Evolutionary conservation across 441 rosid genomes (phyloP).

Genomic region (Capsella rubella): DNA sequence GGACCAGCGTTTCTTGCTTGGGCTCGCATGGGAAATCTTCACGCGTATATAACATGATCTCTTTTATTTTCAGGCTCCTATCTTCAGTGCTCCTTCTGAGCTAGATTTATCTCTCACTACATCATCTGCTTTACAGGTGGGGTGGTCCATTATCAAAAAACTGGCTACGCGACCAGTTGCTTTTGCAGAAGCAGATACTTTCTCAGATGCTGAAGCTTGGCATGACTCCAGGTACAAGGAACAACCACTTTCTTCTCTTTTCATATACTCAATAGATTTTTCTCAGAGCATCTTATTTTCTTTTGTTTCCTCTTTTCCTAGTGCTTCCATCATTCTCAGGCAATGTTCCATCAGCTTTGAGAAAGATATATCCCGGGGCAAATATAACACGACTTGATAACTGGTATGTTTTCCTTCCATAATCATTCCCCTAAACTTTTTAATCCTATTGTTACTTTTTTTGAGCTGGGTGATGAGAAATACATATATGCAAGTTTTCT

Average conservation of each 20-base stretch:
- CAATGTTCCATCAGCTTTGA: constrained; percentile 92
- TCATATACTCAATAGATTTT: constrained; percentile 11
- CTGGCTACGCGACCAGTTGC: constrained; percentile 86
- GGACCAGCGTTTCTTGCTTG: constrained; percentile 99
- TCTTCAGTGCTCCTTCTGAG: neutral
- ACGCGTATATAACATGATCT: constrained; percentile 62
- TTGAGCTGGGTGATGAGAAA: neutral
- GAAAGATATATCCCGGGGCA: constrained; percentile 76
- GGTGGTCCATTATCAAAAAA: constrained; percentile 90
- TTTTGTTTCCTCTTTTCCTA: constrained; percentile 46
- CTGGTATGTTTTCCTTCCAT: constrained; percentile 57
- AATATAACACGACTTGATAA: constrained; percentile 90
- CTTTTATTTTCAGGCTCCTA: constrained; percentile 1
- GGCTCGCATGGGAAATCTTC: constrained; percentile 99
- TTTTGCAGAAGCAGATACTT: constrained; percentile 84
- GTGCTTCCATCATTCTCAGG: constrained; percentile 99
- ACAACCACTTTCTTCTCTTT: constrained; percentile 5
- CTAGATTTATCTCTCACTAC: constrained; percentile 9
- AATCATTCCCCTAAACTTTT: neutral
- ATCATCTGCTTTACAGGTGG: constrained; percentile 65
- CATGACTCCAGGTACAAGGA: constrained; percentile 89
- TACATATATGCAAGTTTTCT: neutral
- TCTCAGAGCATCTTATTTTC: constrained; percentile 19
- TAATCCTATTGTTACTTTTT: neutral
- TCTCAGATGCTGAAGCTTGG: constrained; percentile 90